Base-by-base conservation (phyloP, 805 yeast genomes). In the Saccharomycopsis fermentans region DNA sequence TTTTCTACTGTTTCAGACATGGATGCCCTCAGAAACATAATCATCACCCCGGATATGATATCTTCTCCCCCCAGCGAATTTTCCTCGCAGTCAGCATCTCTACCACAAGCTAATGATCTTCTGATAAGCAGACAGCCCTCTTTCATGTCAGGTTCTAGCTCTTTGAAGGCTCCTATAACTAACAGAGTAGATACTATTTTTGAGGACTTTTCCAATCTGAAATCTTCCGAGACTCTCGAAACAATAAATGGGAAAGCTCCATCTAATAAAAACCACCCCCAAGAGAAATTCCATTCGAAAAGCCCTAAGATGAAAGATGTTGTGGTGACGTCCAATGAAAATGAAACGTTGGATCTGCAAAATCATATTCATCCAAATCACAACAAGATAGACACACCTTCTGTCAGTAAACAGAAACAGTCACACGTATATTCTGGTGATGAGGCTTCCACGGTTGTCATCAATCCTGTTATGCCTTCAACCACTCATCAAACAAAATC, bases 1-100 rank as follows among this genome's bases (percentile, higher is more conserved):
- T 43, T 43, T n/a, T 21, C 29, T 3, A 43, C 50, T n/a, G 50
- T 43, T 14, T 59, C 62, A 17, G 63, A 61, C 29, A 32, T 61
- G 26, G 63, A 61, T 40, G 63, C 63, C 19, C 60, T 61, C 11
- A 37, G 62, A 34, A 62, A 61, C 40, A 59, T 61, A 11, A 35
- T 61, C 14, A 55, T 59, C 8, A 56, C 61, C 14, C 63, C 63
- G 5, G 63, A 61, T 8, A 21, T 61, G 17, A 56, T 61, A 50
- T 59, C 63, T 1, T 40, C 62, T n/a, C 57, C 62, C 3, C 63
- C 63, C 16, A 43, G 29, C 29, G 50, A 43, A 6, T 21, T 43
- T 8, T 43, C 50, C n/a, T 43, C 29, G 43, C 43, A 16, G n/a
- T 17, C 43, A 21, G 21, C 43, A n/a, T 39, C 47, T 26, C n/a